Conservation (phyloP, 352 stramenopile species). For the Elongisporangium anandrum region DNA sequence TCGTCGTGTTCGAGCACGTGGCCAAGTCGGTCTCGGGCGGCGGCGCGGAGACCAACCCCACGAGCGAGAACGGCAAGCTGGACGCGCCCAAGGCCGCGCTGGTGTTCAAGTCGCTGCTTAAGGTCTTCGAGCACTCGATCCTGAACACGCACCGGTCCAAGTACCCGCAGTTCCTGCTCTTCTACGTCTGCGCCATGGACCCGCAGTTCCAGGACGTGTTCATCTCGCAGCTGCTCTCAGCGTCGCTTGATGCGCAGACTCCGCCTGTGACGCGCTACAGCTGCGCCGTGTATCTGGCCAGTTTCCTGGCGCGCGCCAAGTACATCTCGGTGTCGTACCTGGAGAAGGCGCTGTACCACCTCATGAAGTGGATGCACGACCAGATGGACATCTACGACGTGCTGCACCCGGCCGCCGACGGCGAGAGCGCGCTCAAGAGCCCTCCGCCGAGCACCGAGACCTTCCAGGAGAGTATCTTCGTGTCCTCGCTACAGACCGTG, state of each 20-base stretch:
- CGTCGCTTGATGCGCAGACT: constrained; percentile 73
- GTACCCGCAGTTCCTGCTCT: constrained; percentile 91
- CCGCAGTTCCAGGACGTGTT: constrained; percentile 81
- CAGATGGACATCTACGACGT: constrained; percentile 90
- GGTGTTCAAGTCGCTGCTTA: constrained; percentile 77
- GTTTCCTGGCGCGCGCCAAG: constrained; percentile 93
- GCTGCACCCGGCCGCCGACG: constrained; percentile 15
- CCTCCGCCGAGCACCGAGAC: constrained; percentile 15
- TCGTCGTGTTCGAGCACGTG: constrained; percentile 86
- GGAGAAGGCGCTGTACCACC: constrained; percentile 89
- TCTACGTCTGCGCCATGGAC: constrained; percentile 79
- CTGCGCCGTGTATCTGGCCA: constrained; percentile 94
- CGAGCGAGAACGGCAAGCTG: constrained; percentile 7
- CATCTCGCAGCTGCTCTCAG: constrained; percentile 73
- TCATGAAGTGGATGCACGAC: constrained; percentile 92
- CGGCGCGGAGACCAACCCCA: background rate
- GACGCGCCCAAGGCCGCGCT: constrained; percentile 46
- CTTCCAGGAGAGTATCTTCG: constrained; percentile 74
- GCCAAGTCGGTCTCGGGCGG: constrained; percentile 1
- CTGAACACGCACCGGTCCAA: constrained; percentile 90
- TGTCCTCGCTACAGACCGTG: constrained; percentile 90
- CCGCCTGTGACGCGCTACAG: constrained; percentile 90
- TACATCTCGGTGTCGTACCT: constrained; percentile 93
- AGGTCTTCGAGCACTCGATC: constrained; percentile 83
- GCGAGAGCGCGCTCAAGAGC: constrained; percentile 15